These are phyloP conservation scores for Plantago elongata DNA, from an alignment of 257 asterid genomes.

Conservation along the genomic window DNA sequence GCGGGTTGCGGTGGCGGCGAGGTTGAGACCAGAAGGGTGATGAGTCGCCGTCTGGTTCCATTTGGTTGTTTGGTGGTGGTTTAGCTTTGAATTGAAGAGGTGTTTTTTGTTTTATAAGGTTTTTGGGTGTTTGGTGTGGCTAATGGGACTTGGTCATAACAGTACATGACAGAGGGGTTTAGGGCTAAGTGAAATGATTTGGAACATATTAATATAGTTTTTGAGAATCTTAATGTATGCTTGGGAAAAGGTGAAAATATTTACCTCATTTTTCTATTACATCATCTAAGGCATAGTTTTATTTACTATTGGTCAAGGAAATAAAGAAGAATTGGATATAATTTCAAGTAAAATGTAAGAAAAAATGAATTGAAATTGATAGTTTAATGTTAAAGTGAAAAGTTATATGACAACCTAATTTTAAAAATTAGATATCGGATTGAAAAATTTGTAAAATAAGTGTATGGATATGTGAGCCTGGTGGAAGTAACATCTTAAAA, in stretches of 20 bases:
- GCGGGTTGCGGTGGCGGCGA: conserved; percentile 38
- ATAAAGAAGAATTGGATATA: too few relatives aligned
- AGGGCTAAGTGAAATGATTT: conserved; percentile 8
- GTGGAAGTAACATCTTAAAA: too few relatives aligned
- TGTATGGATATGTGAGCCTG: too few relatives aligned
- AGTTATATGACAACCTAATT: too few relatives aligned
- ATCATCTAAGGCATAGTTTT: too few relatives aligned
- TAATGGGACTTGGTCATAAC: conserved; percentile 22
- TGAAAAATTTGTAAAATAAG: background rate
- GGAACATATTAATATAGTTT: conserved; percentile 17
- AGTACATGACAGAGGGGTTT: conserved; percentile 22
- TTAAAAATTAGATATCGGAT: background rate
- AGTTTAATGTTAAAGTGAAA: too few relatives aligned
- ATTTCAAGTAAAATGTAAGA: too few relatives aligned
- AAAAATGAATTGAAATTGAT: too few relatives aligned
- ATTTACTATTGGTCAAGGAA: too few relatives aligned
- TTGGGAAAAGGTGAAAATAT: too few relatives aligned
- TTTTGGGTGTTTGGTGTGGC: background rate
- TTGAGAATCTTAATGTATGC: background rate
- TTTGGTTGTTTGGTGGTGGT: conserved; percentile 30
- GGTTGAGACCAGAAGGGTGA: conserved; percentile 56
- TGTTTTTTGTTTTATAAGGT: background rate
- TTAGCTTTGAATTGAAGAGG: conserved; percentile 26
- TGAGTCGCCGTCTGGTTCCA: conserved; percentile 64
- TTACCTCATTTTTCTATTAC: too few relatives aligned